These are phyloP conservation scores for Chlamydomonas sp. DNA, from an alignment of 139 green algal genomes.

Conservation along the genomic window DNA sequence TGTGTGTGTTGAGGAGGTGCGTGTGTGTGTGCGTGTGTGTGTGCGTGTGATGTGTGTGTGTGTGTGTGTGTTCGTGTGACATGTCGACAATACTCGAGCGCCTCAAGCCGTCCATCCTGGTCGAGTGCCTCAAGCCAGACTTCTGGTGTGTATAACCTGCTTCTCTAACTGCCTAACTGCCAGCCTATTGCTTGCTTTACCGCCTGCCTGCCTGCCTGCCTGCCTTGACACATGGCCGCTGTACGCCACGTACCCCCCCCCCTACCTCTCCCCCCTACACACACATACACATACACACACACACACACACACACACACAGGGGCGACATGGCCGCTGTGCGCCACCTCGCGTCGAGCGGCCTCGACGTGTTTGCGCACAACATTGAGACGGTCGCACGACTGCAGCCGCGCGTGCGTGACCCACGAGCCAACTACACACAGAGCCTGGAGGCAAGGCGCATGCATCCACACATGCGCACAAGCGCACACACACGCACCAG, in stretches of 20 bases:
- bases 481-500: too few species aligned
- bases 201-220: too few species aligned
- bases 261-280: too few species aligned
- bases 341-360: constrained; percentile 40
- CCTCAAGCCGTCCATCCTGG: constrained; percentile 62
- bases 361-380: constrained; percentile 99
- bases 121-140: constrained; percentile 90
- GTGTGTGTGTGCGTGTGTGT: too few species aligned
- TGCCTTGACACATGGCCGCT: constrained; percentile 66
- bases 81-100: constrained; percentile 18
- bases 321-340: constrained; percentile 21
- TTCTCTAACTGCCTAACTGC: too few species aligned
- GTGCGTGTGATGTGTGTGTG: too few species aligned
- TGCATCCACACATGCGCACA: too few species aligned
- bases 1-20: too few species aligned
- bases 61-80: too few species aligned
- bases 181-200: too few species aligned
- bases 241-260: constrained; percentile 28
- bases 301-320: not conserved
- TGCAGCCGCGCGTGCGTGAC: constrained; percentile 79
- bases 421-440: constrained; percentile 79
- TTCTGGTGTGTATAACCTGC: constrained; percentile 66
- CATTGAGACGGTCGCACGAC: constrained; percentile 86
- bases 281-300: constrained; percentile 4
- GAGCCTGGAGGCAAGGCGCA: too few species aligned